Base-by-base conservation (phyloP, 2,329 filamentous ascomycete species). In the Dryadomyces quercivorus region DNA sequence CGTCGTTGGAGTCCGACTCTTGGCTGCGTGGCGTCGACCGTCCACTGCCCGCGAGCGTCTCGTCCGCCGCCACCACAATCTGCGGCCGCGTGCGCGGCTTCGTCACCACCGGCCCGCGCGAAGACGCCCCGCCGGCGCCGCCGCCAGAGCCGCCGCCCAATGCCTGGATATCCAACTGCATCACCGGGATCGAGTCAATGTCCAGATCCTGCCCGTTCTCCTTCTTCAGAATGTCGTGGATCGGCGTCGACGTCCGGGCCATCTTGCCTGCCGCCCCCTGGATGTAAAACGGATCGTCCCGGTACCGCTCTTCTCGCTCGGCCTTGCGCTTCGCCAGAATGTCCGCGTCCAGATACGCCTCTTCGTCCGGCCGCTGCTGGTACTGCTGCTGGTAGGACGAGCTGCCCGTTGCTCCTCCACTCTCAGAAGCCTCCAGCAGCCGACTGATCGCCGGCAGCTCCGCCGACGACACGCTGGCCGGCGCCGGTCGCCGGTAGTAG, bases 261-360 rank as follows among this genome's bases (percentile, higher is more conserved):
- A 71, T 69, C 45, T 70, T 72, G 36, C 26, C 73, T 74, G 12
- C n/a, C 47, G 7, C 26, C 42, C 70, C 70, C 8, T 61, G 72
- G 63, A 98, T 97, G 65, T 98, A 98, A 67, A 95, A 98, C 0
- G 93, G 93, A 63, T 98, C 93, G 64, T 97, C 92, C 61, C 80
- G 86, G 67, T 95, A 88, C 55, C 89, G 81, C 65, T 95, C 90
- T 55, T 78, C 72, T 12, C 91, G 80, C 64, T 95, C 88, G 4
- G 84, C 81, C 61, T 84, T 87, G 58, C 87, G 80, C 58, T 83
- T 77, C 5, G 87, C 86, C 45, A 88, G 66, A 49, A 88, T 88
- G 61, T 89, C 85, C 1, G 84, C 74, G 58, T 92, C 86, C 2
- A 86, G 69, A 60, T 85, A 86, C 48, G 74, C 78, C 36, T 91